These are phyloP conservation scores for Flaveria floridana DNA, from an alignment of 140 eudicot genomes.

Conservation along the genomic window DNA sequence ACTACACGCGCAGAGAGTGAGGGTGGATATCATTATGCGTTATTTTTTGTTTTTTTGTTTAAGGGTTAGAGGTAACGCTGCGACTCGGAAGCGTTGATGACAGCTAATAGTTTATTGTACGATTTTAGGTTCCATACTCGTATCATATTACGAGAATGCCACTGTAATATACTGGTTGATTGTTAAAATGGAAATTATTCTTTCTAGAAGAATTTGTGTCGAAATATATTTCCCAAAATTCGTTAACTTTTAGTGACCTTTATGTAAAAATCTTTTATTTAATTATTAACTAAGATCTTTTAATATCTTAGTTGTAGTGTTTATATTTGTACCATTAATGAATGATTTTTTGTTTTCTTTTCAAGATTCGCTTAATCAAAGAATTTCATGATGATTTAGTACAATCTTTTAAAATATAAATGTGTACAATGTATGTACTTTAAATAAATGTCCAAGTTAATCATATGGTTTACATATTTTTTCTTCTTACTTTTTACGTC, in stretches of 20 bases:
- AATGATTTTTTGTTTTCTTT: slow-evolving; percentile 16
- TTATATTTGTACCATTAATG: slow-evolving; percentile 29
- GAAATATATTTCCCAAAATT: slow-evolving; percentile 17
- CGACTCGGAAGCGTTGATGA: slow-evolving; percentile 38
- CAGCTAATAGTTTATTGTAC: slow-evolving; percentile 30
- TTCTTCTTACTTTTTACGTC: neutral
- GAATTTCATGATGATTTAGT: neutral
- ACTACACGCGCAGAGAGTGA: slow-evolving; percentile 11
- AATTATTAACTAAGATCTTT: slow-evolving; percentile 24
- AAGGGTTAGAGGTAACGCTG: slow-evolving; percentile 34
- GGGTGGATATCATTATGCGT: slow-evolving; percentile 6
- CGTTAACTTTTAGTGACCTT: neutral
- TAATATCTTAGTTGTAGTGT: slow-evolving; percentile 29
- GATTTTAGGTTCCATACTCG: neutral
- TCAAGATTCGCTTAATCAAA: neutral
- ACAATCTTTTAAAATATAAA: neutral
- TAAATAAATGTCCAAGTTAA: no score
- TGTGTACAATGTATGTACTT: neutral
- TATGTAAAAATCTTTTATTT: neutral
- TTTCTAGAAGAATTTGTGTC: slow-evolving; percentile 24
- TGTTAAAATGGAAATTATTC: slow-evolving; percentile 14
- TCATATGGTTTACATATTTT: neutral
- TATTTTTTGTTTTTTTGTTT: slow-evolving; percentile 28
- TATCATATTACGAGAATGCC: slow-evolving; percentile 22
- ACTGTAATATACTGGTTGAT: slow-evolving; percentile 14